Evolutionary conservation across 1,139 yeast species (phyloP).

Genomic region (Starmera stellimalicola): DNA sequence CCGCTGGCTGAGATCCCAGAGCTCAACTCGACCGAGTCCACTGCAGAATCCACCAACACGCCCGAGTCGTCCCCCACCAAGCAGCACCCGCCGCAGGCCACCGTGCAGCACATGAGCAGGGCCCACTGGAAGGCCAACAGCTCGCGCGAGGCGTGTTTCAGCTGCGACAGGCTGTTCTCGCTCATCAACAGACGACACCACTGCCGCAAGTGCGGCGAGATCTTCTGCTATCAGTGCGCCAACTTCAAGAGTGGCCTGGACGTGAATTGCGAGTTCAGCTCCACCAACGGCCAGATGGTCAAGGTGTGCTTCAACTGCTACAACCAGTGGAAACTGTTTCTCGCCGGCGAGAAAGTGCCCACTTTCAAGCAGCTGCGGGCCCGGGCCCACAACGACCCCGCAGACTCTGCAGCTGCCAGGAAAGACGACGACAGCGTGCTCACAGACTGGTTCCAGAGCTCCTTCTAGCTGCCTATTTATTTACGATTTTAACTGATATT

Average conservation of each 20-base stretch:
- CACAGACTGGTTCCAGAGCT: conserved; percentile 1
- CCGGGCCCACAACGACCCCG: not conserved
- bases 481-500: no score
- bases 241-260: conserved; percentile 14
- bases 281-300: conserved; percentile 10
- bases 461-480: not conserved
- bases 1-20: not conserved
- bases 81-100: not conserved
- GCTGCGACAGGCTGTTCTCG: conserved; percentile 54
- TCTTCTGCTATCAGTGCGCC: conserved; percentile 45
- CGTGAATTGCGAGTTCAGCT: conserved; percentile 12
- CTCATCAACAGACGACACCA: conserved; percentile 85
- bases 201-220: conserved; percentile 89
- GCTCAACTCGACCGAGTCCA: not conserved
- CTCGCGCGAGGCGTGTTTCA: conserved; percentile 50
- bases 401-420: not conserved
- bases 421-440: not conserved
- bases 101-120: conserved; percentile 21
- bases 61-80: not conserved
- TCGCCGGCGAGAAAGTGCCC: not conserved
- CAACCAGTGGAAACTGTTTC: not conserved
- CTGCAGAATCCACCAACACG: not conserved
- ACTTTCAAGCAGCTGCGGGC: not conserved
- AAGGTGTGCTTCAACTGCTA: conserved; percentile 19
- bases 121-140: conserved; percentile 78